A percentile compares a stretch with the other conserved stretches of the same genome.
phyloP scores from a whole-genome alignment of 176 grass and related monocot species.

The Musa schizocarpa region DNA sequence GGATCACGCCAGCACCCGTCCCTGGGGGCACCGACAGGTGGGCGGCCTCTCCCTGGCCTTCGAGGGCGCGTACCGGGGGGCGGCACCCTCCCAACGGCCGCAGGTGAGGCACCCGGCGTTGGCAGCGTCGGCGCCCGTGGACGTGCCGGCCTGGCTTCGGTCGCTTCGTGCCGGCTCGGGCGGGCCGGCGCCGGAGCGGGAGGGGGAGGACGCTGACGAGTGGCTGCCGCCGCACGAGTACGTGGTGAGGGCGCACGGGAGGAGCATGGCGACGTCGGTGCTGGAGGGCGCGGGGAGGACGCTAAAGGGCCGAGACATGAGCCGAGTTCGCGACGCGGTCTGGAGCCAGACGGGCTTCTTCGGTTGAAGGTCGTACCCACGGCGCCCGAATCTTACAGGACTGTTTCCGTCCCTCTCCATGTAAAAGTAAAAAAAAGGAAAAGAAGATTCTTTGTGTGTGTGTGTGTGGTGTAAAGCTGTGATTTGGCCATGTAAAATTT shows the following conservation, averaged over 20 bases:
- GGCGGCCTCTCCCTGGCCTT: conserved; percentile 23
- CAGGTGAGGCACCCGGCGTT: neutral
- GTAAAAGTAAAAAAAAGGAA: neutral
- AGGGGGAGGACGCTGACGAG: conserved; percentile 18
- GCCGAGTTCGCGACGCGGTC: conserved; percentile 34
- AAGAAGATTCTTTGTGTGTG: neutral
- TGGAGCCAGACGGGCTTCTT: conserved; percentile 34
- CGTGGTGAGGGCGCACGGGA: conserved; percentile 15
- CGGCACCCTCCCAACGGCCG: neutral
- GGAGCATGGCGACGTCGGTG: conserved; percentile 25
- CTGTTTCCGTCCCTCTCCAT: neutral
- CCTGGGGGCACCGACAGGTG: neutral
- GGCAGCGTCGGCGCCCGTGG: conserved; percentile 21
- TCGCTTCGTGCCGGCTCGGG: neutral
- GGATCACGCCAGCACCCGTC: neutral
- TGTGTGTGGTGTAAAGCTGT: too few relatives aligned
- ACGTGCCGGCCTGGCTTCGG: conserved; percentile 23
- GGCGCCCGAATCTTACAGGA: neutral
- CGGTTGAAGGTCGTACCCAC: neutral
- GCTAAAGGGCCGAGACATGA: conserved; percentile 38
- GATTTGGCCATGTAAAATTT: too few relatives aligned
- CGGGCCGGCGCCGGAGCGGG: neutral
- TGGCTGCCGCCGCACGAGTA: conserved; percentile 35
- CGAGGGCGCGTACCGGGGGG: neutral
- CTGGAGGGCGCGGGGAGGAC: conserved; percentile 33